These are phyloP conservation scores for Pleurotus citrinopileatus DNA, from an alignment of 768 basidiomycete genomes.

Conservation along the genomic window DNA sequence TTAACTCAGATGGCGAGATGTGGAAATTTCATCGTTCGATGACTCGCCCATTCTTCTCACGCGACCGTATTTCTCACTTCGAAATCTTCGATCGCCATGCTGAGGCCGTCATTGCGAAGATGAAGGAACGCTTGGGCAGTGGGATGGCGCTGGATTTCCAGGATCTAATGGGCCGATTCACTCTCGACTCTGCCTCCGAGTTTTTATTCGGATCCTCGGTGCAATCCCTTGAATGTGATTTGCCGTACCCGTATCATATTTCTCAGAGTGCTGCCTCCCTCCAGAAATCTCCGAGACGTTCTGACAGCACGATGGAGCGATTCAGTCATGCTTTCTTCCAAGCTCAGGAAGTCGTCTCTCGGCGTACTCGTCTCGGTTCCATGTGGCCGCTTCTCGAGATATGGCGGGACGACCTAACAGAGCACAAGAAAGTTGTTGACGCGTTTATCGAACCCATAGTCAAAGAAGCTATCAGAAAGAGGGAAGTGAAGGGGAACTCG, in stretches of 20 bases:
- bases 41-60: constrained; percentile 48
- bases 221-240: constrained; percentile 29
- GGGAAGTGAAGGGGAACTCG: constrained; percentile 11
- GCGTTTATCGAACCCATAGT: constrained; percentile 30
- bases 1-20: constrained; percentile 53
- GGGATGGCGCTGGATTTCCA: constrained; percentile 39
- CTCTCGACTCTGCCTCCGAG: constrained; percentile 51
- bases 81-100: constrained; percentile 38
- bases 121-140: constrained; percentile 25
- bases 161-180: constrained; percentile 45
- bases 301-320: not conserved
- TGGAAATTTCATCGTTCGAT: constrained; percentile 55
- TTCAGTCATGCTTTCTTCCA: constrained; percentile 32
- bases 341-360: constrained; percentile 27
- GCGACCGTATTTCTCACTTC: constrained; percentile 36
- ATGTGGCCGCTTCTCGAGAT: constrained; percentile 41
- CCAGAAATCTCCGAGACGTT: not conserved
- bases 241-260: constrained; percentile 35
- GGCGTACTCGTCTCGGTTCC: constrained; percentile 26
- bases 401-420: constrained; percentile 23
- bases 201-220: constrained; percentile 48
- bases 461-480: constrained; percentile 21
- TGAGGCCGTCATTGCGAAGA: constrained; percentile 27
- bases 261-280: constrained; percentile 1
- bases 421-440: constrained; percentile 36